Percentiles rank a stretch among this genome's conserved stretches.
Evolutionary conservation across 2,329 filamentous ascomycete species (phyloP).

Genomic region (Fusarium nematophilum): DNA sequence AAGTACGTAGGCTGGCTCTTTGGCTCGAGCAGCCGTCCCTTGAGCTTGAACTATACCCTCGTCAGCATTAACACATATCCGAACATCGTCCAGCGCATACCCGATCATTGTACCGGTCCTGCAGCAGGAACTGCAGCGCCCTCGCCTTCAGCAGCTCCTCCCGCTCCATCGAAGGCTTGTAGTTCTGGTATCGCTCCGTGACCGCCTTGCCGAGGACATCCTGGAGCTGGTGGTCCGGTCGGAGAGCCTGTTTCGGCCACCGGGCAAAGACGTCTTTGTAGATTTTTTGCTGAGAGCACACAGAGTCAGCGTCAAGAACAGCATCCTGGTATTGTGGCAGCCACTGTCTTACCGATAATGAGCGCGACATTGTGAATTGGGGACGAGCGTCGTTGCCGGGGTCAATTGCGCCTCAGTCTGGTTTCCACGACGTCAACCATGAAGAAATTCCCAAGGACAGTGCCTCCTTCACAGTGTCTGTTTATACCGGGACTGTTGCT

Average conservation of each 20-base stretch:
- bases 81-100: constrained; percentile 51
- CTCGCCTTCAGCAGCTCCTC: constrained; percentile 68
- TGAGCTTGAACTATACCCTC: constrained; percentile 51
- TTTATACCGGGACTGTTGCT: constrained; percentile 2
- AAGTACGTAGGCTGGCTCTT: constrained; percentile 74
- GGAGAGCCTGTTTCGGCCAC: constrained; percentile 74
- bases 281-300: constrained; percentile 47
- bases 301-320: not conserved
- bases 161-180: constrained; percentile 54
- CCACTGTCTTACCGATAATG: constrained; percentile 44
- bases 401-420: constrained; percentile 1
- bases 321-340: not conserved
- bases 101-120: constrained; percentile 68
- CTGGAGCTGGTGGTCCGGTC: constrained; percentile 72
- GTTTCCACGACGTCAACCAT: constrained; percentile 43
- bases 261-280: constrained; percentile 56
- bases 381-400: constrained; percentile 11
- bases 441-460: constrained; percentile 42
- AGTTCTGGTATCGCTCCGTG: constrained; percentile 49
- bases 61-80: constrained; percentile 18
- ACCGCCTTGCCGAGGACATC: constrained; percentile 60
- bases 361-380: constrained; percentile 49
- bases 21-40: constrained; percentile 65
- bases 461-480: constrained; percentile 14
- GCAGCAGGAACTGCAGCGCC: constrained; percentile 68